phyloP scores from a whole-genome alignment of 495 filamentous ascomycete species.

The Hyaloscypha variabilis region DNA sequence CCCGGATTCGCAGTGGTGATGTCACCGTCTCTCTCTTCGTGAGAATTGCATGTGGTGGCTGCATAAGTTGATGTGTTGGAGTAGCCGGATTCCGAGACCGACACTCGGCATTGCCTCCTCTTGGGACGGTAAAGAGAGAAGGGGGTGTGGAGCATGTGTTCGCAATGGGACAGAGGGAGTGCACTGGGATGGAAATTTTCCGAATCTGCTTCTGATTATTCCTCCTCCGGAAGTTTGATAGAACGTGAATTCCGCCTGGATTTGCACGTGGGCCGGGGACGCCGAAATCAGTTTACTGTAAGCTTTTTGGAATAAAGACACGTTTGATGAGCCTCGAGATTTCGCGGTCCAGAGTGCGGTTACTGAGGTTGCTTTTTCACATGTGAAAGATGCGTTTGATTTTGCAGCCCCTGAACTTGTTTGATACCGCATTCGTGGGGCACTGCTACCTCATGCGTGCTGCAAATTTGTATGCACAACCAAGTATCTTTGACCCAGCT shows the following conservation, averaged over 20 bases:
- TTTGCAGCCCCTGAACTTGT: neutral
- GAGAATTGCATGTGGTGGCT: too few species aligned
- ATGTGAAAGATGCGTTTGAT: neutral
- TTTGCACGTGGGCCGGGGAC: conserved; percentile 2
- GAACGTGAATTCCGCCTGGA: neutral
- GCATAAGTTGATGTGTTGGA: too few species aligned
- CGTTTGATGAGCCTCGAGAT: neutral
- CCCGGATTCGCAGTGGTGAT: neutral
- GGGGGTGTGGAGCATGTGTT: neutral
- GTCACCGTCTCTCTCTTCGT: too few species aligned
- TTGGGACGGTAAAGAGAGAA: neutral
- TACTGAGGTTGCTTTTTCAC: neutral
- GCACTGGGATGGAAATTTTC: conserved; percentile 1
- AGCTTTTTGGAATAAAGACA: neutral
- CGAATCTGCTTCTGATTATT: neutral
- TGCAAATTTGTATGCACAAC: neutral
- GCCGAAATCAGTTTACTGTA: neutral
- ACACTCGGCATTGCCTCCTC: neutral
- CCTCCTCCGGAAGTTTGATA: neutral
- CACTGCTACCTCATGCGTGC: neutral
- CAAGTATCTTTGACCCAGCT: neutral
- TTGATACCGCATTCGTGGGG: neutral
- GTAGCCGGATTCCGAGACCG: neutral
- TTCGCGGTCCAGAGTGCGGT: neutral
- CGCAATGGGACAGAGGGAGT: too few species aligned